These are phyloP conservation scores for Trametopsis cervina DNA, from an alignment of 768 basidiomycete genomes.

Conservation along the genomic window DNA sequence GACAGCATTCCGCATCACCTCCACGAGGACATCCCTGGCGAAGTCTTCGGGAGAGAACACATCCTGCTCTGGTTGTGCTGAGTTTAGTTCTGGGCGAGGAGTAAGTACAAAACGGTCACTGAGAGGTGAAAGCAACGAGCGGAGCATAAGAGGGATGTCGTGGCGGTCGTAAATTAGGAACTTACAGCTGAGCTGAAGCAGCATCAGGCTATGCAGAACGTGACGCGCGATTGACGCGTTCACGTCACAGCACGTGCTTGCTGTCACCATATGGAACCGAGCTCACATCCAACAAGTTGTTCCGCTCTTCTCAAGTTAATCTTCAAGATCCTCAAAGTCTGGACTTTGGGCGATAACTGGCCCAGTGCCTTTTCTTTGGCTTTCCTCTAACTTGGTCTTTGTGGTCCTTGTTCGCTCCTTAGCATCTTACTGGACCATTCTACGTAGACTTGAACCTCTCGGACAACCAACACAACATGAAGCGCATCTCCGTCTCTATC, in stretches of 20 bases:
- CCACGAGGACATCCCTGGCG: constrained; percentile 63
- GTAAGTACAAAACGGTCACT: constrained; percentile 11
- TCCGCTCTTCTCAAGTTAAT: background rate
- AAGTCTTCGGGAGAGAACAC: constrained; percentile 58
- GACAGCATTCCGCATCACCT: constrained; percentile 62
- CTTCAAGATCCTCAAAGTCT: background rate
- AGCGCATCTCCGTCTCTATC: background rate
- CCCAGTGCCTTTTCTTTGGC: background rate
- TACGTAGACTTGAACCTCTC: too few species aligned
- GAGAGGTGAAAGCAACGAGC: constrained; percentile 14
- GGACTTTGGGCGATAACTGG: background rate
- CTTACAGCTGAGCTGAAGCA: too few species aligned
- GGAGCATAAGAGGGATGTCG: constrained; percentile 12
- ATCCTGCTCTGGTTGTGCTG: constrained; percentile 22
- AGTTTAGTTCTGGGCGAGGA: constrained; percentile 7
- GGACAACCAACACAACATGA: background rate
- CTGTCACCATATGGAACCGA: background rate
- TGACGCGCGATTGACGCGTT: background rate
- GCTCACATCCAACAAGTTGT: background rate
- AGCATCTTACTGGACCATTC: too few species aligned
- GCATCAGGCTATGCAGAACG: background rate
- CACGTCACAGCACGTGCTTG: background rate
- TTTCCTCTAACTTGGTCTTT: too few species aligned
- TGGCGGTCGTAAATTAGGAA: constrained; percentile 4
- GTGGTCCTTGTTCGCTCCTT: too few species aligned